Percentiles rank a stretch among this genome's conserved stretches.
These are phyloP conservation scores for Aristolochia fimbriata DNA, from an alignment of 164 flowering plant species.

Conservation along the genomic window DNA sequence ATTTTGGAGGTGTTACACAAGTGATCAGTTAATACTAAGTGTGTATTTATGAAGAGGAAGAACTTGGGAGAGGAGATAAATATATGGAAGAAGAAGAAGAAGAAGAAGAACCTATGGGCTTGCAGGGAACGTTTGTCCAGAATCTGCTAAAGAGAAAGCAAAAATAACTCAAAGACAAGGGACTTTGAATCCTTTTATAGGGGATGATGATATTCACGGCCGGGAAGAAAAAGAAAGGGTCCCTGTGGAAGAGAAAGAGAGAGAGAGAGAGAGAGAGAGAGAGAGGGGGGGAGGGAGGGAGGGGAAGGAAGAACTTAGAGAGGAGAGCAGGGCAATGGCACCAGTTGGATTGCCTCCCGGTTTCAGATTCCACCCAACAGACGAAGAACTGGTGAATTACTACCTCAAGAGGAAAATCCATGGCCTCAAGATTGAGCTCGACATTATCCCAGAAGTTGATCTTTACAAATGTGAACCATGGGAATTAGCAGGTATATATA, in stretches of 20 bases:
- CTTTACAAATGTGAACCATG: conserved; percentile 96
- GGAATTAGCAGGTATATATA: conserved; percentile 60
- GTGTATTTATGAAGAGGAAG: not conserved
- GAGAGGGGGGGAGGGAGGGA: not conserved
- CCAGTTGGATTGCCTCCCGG: conserved; percentile 87
- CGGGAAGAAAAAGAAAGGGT: not conserved
- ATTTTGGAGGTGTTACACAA: too few relatives aligned
- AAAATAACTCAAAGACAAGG: conserved; percentile 37
- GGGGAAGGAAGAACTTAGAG: not conserved
- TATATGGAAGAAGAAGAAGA: not conserved
- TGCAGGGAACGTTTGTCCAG: conserved; percentile 67
- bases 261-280: conserved; percentile 1
- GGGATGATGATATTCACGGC: conserved; percentile 6
- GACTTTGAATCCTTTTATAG: conserved; percentile 49
- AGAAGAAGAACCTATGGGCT: conserved; percentile 25
- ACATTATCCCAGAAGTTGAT: conserved; percentile 88
- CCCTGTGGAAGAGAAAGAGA: not conserved
- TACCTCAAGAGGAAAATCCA: conserved; percentile 78
- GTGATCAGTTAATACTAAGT: too few relatives aligned
- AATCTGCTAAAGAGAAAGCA: conserved; percentile 72
- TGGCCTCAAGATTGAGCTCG: conserved; percentile 75
- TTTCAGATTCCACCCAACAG: conserved; percentile 87
- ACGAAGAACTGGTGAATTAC: conserved; percentile 83
- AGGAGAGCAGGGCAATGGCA: conserved; percentile 30
- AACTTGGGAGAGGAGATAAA: conserved; percentile 2